phyloP scores from a whole-genome alignment of 192 early-diverging fungal genomes.

The Umbelopsis ramanniana region DNA sequence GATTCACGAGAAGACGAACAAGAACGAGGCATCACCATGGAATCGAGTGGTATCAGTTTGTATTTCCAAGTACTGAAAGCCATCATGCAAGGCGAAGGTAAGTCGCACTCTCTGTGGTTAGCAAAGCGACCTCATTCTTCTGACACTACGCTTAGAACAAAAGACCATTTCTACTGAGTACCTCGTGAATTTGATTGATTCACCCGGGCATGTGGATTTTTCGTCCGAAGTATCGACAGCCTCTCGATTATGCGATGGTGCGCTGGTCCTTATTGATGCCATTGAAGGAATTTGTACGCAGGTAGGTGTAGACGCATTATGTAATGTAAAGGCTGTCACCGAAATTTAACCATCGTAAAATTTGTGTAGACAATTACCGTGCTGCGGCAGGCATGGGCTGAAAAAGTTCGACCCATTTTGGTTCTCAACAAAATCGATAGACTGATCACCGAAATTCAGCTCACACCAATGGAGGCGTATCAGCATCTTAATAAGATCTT shows the following conservation, averaged over 20 bases:
- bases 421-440: slow-evolving; percentile 99
- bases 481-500: slow-evolving; percentile 91
- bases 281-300: slow-evolving; percentile 99
- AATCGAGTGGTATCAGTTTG: slow-evolving; percentile 93
- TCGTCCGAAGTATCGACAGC: slow-evolving; percentile 99
- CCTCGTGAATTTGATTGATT: slow-evolving; percentile 96
- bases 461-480: slow-evolving; percentile 92
- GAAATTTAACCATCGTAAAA: too few species aligned
- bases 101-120: neutral
- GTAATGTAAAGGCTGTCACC: too few species aligned
- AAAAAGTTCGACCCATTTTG: slow-evolving; percentile 89
- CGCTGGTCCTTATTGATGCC: slow-evolving; percentile 92
- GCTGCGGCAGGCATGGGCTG: slow-evolving; percentile 91
- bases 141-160: slow-evolving; percentile 13
- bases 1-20: slow-evolving; percentile 98
- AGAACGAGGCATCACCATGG: slow-evolving; percentile 98
- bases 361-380: slow-evolving; percentile 86
- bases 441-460: slow-evolving; percentile 90
- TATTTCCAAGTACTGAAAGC: slow-evolving; percentile 78
- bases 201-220: slow-evolving; percentile 99
- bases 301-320: slow-evolving; percentile 42
- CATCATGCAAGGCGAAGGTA: slow-evolving; percentile 35
- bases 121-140: neutral
- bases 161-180: slow-evolving; percentile 64
- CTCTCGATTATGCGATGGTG: slow-evolving; percentile 95